Base-by-base conservation (phyloP, 2,329 filamentous ascomycete species). In the Phialocephala sp. region DNA sequence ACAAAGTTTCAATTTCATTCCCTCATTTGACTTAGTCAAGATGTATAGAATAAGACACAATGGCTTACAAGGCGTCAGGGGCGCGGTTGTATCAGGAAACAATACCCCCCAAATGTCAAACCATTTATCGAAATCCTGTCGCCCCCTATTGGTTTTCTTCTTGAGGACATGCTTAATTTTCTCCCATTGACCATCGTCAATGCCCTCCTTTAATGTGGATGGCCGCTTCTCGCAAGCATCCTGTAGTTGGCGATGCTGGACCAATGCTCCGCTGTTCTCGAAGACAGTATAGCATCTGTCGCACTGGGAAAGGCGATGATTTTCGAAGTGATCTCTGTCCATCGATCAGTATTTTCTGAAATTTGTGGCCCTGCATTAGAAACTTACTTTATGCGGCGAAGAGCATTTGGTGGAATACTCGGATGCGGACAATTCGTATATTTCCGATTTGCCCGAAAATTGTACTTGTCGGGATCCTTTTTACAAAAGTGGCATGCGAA, bases 401-500 rank as follows among this genome's bases (percentile, higher is more conserved):
- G 41, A 24, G 20, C 35, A 14, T 32, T 27, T 36, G 18, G 5
- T 4, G 59, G 59, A 27, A 61, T 27, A 14, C 27, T 61, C 3
- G 45, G 43, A 39, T 45, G 32, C 4, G 15, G 18, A 41, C 59
- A 61, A 32, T 36, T 36, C 8, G 2, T 35, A 41, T 61, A 61
- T 27, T 24, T 61, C 11, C 18, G 32, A 54, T 54, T 36, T 9
- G 2, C 12, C 3, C 12, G 47, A 15, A 35, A 36, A 61, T 41
- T 20, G 39, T 37, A 52, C 27, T 61, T 61, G 24, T 8, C 1
- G 12, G 59, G 59, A n/a, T 39, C 32, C 11, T 37, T 20, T n/a
- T 61, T 61, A 15, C 52, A 27, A 32, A 61, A 61, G n/a, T 36
- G 59, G 20, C 59, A 61, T 5, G 59, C 43, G 18, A 61, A 61